Evolutionary conservation across 1,139 yeast genomes (phyloP), one percentile per base, ranked within the genome.

Genomic region (Pichia norvegensis): DNA sequence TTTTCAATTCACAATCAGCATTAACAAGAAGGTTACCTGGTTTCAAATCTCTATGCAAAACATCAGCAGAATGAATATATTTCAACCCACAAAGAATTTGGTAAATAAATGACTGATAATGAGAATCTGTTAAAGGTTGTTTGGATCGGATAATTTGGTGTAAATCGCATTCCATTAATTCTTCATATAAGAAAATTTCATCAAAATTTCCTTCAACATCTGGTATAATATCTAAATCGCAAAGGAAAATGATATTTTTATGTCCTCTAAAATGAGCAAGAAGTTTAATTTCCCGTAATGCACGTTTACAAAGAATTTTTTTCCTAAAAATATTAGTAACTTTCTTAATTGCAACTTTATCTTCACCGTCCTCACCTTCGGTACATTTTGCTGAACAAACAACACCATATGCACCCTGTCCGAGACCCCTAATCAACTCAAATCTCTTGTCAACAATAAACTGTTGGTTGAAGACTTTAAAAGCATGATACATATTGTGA

Each of bases 161-260:
- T 86, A 92, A 82, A 64, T 92, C 98, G 67, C 97, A 92, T 64
- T 92, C 98, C 97, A 92, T 88, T 55, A 88, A 69, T 65, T 90
- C 97, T 65, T 92, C 97, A 60, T 92, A 92, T 8, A 92, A 70
- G 56, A 92, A 92, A 14, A 92, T 76, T 59, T 95, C 98, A 64
- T 90, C 88, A 69, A 90, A 90, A 51, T 78, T 79, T 4, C 81
- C 81, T 13, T 74, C 69, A 47, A 67, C 52, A 40, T 81, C 81
- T 45, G 95, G 84, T 37, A 90, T 87, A 48, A 92, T 85, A 65
- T 92, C 98, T 68, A 90, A 74, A 64, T 92, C 97, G 63, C 90
- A 92, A 35, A 92, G 70, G 61, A 96, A 87, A 13, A 97, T 88
- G 61, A 92, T 92, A 64, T 90, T 90, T 62, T 86, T 86, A 55